A percentile compares a stretch with the other conserved stretches of the same genome.
Conservation (phyloP, 2,329 filamentous ascomycete genomes). For the Didymella arachidicola region DNA sequence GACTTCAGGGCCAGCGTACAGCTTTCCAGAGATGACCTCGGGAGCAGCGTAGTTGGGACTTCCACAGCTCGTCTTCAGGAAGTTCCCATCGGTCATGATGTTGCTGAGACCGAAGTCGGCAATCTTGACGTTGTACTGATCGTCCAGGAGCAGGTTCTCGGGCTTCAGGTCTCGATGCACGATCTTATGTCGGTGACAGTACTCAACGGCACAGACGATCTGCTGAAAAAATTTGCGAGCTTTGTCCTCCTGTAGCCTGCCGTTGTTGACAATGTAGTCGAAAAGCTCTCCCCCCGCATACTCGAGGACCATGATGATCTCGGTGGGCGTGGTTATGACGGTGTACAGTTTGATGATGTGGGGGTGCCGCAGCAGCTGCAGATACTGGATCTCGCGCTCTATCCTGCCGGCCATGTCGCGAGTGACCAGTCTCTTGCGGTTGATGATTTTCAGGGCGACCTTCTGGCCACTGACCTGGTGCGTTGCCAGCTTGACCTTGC, state of each 20-base stretch:
- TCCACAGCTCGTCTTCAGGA: slow-evolving; percentile 97
- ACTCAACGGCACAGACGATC: slow-evolving; percentile 98
- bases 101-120: slow-evolving; percentile 98
- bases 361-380: slow-evolving; percentile 92
- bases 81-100: slow-evolving; percentile 99
- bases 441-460: slow-evolving; percentile 97
- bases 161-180: slow-evolving; percentile 97
- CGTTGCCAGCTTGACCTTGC: slow-evolving; percentile 96
- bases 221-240: slow-evolving; percentile 99
- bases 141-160: slow-evolving; percentile 93
- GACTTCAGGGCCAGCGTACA: slow-evolving; percentile 96
- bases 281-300: slow-evolving; percentile 97
- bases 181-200: slow-evolving; percentile 98
- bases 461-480: slow-evolving; percentile 93
- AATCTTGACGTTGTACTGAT: slow-evolving; percentile 97
- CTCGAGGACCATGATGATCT: slow-evolving; percentile 99
- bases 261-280: slow-evolving; percentile 96
- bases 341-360: slow-evolving; percentile 99
- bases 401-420: slow-evolving; percentile 98
- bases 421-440: slow-evolving; percentile 92
- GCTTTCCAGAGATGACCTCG: slow-evolving; percentile 96
- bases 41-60: slow-evolving; percentile 98
- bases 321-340: slow-evolving; percentile 90
- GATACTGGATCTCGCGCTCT: slow-evolving; percentile 96
- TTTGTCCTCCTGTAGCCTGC: slow-evolving; percentile 87